These are phyloP conservation scores for Parascedosporium putredinis DNA, from an alignment of 2,329 filamentous ascomycete genomes.

Conservation along the genomic window DNA sequence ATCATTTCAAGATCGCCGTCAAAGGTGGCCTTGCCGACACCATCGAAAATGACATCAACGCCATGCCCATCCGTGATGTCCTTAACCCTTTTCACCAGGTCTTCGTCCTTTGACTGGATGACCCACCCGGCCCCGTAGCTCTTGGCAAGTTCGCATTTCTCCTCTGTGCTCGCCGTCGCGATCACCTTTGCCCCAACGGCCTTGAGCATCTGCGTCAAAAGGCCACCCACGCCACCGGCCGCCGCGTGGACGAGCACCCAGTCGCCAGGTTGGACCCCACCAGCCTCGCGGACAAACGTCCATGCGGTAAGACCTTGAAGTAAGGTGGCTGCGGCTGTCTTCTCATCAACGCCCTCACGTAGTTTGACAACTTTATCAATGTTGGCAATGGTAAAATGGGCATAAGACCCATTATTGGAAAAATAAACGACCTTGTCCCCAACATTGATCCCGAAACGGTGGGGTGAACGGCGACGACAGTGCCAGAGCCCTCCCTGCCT, in stretches of 20 bases:
- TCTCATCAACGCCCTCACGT: slow-evolving; percentile 49
- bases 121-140: slow-evolving; percentile 61
- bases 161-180: slow-evolving; percentile 62
- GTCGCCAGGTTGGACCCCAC: slow-evolving; percentile 64
- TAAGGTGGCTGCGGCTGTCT: slow-evolving; percentile 57
- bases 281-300: slow-evolving; percentile 67
- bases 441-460: slow-evolving; percentile 44
- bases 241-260: slow-evolving; percentile 81
- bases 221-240: slow-evolving; percentile 68
- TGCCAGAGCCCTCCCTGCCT: slow-evolving; percentile 70
- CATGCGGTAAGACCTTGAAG: slow-evolving; percentile 77
- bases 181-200: slow-evolving; percentile 67
- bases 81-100: slow-evolving; percentile 47
- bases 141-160: slow-evolving; percentile 62
- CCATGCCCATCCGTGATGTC: slow-evolving; percentile 65
- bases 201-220: slow-evolving; percentile 65
- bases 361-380: slow-evolving; percentile 49
- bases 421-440: slow-evolving; percentile 68
- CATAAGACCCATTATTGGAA: slow-evolving; percentile 37
- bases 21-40: slow-evolving; percentile 77
- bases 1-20: slow-evolving; percentile 65
- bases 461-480: slow-evolving; percentile 50
- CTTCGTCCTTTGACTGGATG: slow-evolving; percentile 40
- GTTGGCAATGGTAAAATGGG: slow-evolving; percentile 44
- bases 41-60: slow-evolving; percentile 71